A percentile compares a stretch with the other conserved stretches of the same genome.
phyloP scores from a whole-genome alignment of 352 stramenopile species.

The Phytophthora cryptogea region DNA sequence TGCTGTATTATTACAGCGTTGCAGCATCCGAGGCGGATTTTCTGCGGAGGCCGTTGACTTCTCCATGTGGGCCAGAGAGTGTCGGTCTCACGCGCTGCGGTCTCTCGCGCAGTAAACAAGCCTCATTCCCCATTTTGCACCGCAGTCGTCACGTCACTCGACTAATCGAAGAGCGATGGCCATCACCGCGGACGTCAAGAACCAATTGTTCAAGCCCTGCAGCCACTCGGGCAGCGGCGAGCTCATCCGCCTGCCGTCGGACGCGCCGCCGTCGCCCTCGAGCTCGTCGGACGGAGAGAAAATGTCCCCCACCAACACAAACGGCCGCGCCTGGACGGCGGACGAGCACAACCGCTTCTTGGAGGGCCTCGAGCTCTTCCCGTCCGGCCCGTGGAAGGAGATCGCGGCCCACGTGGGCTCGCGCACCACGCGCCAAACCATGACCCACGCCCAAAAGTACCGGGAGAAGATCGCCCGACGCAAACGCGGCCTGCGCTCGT shows the following conservation, averaged over 20 bases:
- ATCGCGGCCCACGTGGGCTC: constrained; percentile 60
- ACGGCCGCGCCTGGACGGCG: constrained; percentile 43
- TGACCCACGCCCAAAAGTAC: constrained; percentile 69
- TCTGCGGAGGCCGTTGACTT: constrained; percentile 29
- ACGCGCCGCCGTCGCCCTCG: constrained; percentile 16
- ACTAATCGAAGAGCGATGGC: constrained; percentile 27
- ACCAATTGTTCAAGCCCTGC: constrained; percentile 41
- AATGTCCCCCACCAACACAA: constrained; percentile 27
- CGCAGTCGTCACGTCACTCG: background rate
- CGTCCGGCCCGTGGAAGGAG: constrained; percentile 63
- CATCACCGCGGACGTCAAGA: constrained; percentile 58
- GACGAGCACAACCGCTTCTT: constrained; percentile 70
- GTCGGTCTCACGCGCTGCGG: constrained; percentile 22
- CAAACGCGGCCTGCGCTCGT: constrained; percentile 46
- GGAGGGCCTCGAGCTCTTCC: constrained; percentile 62
- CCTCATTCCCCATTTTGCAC: constrained; percentile 38
- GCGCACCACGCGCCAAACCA: constrained; percentile 60
- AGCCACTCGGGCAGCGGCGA: constrained; percentile 18
- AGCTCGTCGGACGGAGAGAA: constrained; percentile 17
- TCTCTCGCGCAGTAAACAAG: constrained; percentile 17
- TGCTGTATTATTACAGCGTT: constrained; percentile 3
- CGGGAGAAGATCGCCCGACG: constrained; percentile 58
- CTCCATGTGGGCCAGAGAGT: constrained; percentile 29
- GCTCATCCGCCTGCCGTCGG: constrained; percentile 43
- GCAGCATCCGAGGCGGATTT: constrained; percentile 26